Evolutionary conservation across 169 alveolate genomes (phyloP), one percentile per base, ranked within the genome.

Genomic region (Sarcocystis neurona): DNA sequence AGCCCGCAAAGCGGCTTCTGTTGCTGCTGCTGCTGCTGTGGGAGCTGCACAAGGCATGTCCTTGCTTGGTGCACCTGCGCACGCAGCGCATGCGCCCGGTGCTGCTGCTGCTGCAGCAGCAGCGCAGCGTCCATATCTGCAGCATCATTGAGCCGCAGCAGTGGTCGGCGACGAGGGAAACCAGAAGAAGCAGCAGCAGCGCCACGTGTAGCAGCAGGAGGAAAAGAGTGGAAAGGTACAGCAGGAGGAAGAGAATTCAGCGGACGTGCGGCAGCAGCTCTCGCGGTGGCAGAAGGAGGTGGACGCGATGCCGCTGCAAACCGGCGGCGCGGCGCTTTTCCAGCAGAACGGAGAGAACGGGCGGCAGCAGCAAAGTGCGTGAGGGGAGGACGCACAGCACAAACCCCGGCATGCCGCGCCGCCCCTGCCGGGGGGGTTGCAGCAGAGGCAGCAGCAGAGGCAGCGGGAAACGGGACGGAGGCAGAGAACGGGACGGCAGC

Each of bases 11-110:
- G n/a, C n/a, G n/a, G 43, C 32, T 46, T 23, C 72, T 32, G 70
- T 58, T 44, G 30, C 68, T 48, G 89, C 70, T 10, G 88, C 75
- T 43, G 78, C 78, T 80, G 82, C 66, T 63, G 47, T 47, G 43
- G 10, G 63, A 77, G 34, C 60, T n/a, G n/a, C n/a, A n/a, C n/a
- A n/a, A n/a, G n/a, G n/a, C n/a, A n/a, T n/a, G n/a, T n/a, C n/a
- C n/a, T n/a, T n/a, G n/a, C n/a, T n/a, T n/a, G n/a, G n/a, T n/a
- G n/a, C n/a, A n/a, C n/a, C n/a, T n/a, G n/a, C n/a, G n/a, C n/a
- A n/a, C n/a, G n/a, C n/a, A n/a, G n/a, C n/a, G n/a, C n/a, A n/a
- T n/a, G n/a, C n/a, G n/a, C n/a, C n/a, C n/a, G n/a, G n/a, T n/a
- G n/a, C n/a, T n/a, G n/a, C n/a, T n/a, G n/a, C n/a, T n/a, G n/a